These are phyloP conservation scores for Phanerodontia chrysosporium DNA, from an alignment of 768 basidiomycete species.

Conservation along the genomic window DNA sequence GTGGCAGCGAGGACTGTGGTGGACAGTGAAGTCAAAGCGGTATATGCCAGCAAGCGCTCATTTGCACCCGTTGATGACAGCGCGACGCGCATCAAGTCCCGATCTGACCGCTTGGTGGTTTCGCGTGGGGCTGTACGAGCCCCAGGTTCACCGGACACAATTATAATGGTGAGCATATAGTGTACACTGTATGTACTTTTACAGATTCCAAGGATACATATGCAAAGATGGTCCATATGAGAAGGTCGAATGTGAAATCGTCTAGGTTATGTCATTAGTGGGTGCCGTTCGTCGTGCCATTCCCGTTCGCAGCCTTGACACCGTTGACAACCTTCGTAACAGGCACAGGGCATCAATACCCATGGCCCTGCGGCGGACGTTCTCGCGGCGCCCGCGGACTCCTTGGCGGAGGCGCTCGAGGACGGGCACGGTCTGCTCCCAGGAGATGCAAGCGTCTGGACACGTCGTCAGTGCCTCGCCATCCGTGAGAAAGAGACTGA, in stretches of 20 bases:
- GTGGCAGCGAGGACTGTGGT: not conserved
- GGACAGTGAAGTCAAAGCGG: not conserved
- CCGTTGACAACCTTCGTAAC: slow-evolving; percentile 11
- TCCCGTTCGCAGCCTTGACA: not conserved
- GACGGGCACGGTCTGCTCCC: slow-evolving; percentile 79
- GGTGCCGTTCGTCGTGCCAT: not conserved
- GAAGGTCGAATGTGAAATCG: not conserved
- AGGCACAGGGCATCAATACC: slow-evolving; percentile 9
- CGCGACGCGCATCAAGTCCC: not conserved
- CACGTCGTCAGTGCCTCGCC: not conserved
- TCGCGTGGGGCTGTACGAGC: no score
- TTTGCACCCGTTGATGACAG: not conserved
- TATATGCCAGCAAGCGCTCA: not conserved
- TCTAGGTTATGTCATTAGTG: not conserved
- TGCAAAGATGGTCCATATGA: not conserved
- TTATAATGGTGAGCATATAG: not conserved
- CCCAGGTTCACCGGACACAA: no score
- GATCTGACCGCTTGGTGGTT: no score
- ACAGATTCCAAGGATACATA: not conserved
- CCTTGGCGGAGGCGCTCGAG: slow-evolving; percentile 86
- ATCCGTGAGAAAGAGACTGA: not conserved
- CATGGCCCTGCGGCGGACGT: slow-evolving; percentile 33
- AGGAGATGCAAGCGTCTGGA: slow-evolving; percentile 52
- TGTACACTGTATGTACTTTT: not conserved
- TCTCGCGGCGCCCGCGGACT: slow-evolving; percentile 69